phyloP scores from a whole-genome alignment of 208 protist species.

The Novymonas esmeraldas region DNA sequence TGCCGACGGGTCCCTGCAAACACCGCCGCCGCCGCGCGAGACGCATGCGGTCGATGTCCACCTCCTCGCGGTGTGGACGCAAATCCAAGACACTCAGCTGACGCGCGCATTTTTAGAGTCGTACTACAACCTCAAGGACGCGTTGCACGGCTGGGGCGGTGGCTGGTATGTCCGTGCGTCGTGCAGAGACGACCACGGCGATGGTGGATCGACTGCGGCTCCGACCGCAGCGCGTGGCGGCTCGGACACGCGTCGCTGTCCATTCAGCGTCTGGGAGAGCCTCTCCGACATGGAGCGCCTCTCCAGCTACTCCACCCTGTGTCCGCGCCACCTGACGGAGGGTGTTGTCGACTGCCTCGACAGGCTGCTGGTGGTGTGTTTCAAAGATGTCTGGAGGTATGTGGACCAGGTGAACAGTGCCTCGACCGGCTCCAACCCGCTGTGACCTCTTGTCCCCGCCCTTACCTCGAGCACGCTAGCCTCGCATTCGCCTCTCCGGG shows the following conservation, averaged over 20 bases:
- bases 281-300: constrained; percentile 1
- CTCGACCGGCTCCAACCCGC: neutral
- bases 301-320: constrained; percentile 9
- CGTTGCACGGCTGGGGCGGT: constrained; percentile 17
- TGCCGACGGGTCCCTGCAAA: neutral
- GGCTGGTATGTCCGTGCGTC: constrained; percentile 7
- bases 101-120: neutral
- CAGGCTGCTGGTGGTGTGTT: neutral
- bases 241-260: neutral
- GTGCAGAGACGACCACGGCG: neutral
- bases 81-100: neutral
- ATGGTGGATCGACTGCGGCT: too few relatives aligned
- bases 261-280: neutral
- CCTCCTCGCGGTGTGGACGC: constrained; percentile 1
- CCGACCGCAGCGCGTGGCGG: neutral
- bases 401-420: neutral
- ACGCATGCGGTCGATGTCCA: constrained; percentile 7
- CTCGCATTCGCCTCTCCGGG: too few relatives aligned
- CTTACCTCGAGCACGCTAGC: too few relatives aligned
- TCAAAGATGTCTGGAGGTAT: constrained; percentile 16
- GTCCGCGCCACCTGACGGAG: constrained; percentile 17
- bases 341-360: constrained; percentile 10
- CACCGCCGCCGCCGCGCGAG: neutral
- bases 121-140: constrained; percentile 22
- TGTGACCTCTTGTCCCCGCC: too few relatives aligned